Base-by-base conservation (phyloP, 768 basidiomycete genomes). In the Lyophyllum semitale region DNA sequence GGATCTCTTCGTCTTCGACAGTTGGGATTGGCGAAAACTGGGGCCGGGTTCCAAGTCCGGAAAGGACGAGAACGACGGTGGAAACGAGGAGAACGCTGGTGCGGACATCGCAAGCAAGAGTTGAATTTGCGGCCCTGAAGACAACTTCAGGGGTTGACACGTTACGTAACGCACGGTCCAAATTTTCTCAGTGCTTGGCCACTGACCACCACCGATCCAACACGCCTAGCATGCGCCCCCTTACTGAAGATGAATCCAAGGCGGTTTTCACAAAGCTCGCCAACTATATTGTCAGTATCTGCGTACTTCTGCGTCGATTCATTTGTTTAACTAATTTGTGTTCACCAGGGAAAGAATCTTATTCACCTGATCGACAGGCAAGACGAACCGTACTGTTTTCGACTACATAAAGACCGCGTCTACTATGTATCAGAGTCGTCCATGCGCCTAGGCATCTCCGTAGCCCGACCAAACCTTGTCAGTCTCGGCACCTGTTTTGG, bases 211-310 rank as follows among this genome's bases (percentile, higher is more conserved):
- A 25, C 45, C 40, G 17, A 20, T 32, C 26, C 2, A 27, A 18
- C 17, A 18, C 18, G 40, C 49, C 38, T 57, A 74, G 51, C 37
- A 97, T 98, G 96, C 88, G 96, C 8, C 96, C 96, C 20, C 78
- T 98, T 48, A 98, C 96, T 23, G 93, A 98, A 71, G 95, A 97
- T 56, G 96, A 99, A 74, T 96, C 93, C 64, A 97, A 97, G 70
- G 83, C 89, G 0, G 91, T 98, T 13, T 99, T 98, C 65, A 88
- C 91, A 37, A 99, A 99, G 72, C 84, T 99, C 37, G 94, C 97
- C 44, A 98, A 97, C 73, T 99, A 97, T 72, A 91, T 99, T 66
- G 93, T 94, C 51, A 42, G 88, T 77, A 22, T 48, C 9, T 32
- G 35, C 29, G 30, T 17, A 2, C 51, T 41, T 1, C 27, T 4